Evolutionary conservation across 169 alveolate genomes (phyloP).

Genomic region (Plasmodium knowlesi): DNA sequence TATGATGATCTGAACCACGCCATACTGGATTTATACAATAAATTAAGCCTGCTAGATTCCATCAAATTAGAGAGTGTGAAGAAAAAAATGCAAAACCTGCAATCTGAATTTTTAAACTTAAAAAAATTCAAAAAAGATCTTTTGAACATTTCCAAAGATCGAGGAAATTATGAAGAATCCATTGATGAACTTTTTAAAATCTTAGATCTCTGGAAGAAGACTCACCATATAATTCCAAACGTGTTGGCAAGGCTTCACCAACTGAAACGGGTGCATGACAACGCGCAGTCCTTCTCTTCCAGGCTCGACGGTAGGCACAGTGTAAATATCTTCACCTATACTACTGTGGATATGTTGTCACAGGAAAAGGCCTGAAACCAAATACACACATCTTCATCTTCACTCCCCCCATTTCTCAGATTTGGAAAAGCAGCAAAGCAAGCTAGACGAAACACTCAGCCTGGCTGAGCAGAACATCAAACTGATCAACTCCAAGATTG

Average conservation of each 20-base stretch:
- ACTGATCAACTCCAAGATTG: conserved; percentile 27
- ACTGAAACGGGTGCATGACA: conserved; percentile 52
- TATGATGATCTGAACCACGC: conserved; percentile 80
- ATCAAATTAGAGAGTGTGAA: conserved; percentile 79
- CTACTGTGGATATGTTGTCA: background rate
- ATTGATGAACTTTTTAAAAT: conserved; percentile 73
- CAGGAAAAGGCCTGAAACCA: background rate
- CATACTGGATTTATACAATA: conserved; percentile 76
- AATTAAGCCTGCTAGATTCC: conserved; percentile 77
- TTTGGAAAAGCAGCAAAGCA: conserved; percentile 63
- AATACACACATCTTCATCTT: background rate
- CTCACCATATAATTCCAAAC: conserved; percentile 72
- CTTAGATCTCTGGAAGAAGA: conserved; percentile 68
- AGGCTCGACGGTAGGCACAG: conserved; percentile 41
- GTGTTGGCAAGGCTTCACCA: conserved; percentile 56
- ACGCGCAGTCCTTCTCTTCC: conserved; percentile 67
- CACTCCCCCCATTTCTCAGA: conserved; percentile 6
- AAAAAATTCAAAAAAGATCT: conserved; percentile 70
- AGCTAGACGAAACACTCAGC: conserved; percentile 31
- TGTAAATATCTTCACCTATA: background rate
- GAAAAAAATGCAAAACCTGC: conserved; percentile 77
- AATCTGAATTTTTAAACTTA: conserved; percentile 62
- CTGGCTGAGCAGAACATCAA: conserved; percentile 42
- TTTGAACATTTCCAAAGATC: conserved; percentile 48
- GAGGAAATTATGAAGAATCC: conserved; percentile 73